phyloP scores from a whole-genome alignment of 1,284 basidiomycete genomes.

The Neolentinus lepideus region DNA sequence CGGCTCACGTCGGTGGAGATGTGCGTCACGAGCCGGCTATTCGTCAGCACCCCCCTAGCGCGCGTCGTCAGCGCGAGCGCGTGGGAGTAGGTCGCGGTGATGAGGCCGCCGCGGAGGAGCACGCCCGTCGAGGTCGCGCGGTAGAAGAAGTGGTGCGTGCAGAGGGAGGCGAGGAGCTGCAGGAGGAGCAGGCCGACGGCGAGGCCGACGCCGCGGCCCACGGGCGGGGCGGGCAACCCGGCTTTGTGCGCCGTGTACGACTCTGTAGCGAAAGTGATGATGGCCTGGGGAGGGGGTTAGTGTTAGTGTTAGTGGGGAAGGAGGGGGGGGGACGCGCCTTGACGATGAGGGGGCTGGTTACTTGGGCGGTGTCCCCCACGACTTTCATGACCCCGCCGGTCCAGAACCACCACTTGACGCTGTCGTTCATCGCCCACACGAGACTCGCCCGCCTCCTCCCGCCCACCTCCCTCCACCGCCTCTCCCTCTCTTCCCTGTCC shows the following conservation, averaged over 20 bases:
- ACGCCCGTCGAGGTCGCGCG: constrained; percentile 71
- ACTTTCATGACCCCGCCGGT: constrained; percentile 72
- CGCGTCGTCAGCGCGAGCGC: constrained; percentile 76
- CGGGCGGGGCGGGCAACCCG: constrained; percentile 40
- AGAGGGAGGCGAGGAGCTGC: constrained; percentile 63
- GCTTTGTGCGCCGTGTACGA: constrained; percentile 52
- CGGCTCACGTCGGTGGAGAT: constrained; percentile 90
- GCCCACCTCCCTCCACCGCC: constrained; percentile 54
- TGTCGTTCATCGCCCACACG: constrained; percentile 72
- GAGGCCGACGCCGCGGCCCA: constrained; percentile 73
- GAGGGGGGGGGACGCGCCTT: constrained; percentile 33
- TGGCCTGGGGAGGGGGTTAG: constrained; percentile 32
- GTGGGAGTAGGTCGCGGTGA: constrained; percentile 82
- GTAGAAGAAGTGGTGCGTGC: constrained; percentile 79
- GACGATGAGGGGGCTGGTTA: constrained; percentile 76
- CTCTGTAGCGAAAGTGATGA: constrained; percentile 70
- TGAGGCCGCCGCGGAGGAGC: constrained; percentile 79
- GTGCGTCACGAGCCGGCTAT: constrained; percentile 86
- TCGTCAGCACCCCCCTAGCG: constrained; percentile 76
- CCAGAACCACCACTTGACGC: constrained; percentile 83
- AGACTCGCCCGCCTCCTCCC: constrained; percentile 69
- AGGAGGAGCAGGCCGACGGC: constrained; percentile 67
- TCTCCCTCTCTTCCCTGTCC: constrained; percentile 44
- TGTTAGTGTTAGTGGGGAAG: constrained; percentile 3
- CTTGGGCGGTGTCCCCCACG: constrained; percentile 61